Evolutionary conservation across 257 asterid species (phyloP).

Genomic region (Nicotiana tomentosiformis): DNA sequence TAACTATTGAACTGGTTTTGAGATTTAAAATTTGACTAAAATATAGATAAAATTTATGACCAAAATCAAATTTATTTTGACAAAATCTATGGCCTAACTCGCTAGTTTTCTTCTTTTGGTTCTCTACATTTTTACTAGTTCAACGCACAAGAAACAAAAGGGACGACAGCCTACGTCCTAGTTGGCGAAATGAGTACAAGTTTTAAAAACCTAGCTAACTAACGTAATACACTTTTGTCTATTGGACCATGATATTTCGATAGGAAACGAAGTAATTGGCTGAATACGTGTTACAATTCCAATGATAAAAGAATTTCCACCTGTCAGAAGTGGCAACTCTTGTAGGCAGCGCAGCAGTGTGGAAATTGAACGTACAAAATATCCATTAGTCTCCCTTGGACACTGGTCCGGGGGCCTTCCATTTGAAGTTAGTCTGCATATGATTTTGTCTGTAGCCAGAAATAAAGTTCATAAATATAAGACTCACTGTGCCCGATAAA

Average conservation of each 20-base stretch:
- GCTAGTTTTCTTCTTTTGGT: background rate
- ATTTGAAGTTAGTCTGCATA: conserved; percentile 11
- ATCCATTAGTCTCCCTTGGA: background rate
- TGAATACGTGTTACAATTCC: background rate
- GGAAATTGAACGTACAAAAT: background rate
- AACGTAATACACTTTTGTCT: too few relatives aligned
- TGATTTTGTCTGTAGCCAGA: conserved; percentile 5
- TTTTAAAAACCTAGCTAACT: background rate
- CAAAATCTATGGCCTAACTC: too few relatives aligned
- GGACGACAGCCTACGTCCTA: background rate
- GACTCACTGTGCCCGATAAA: background rate
- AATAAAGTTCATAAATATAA: background rate
- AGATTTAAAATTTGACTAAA: too few relatives aligned
- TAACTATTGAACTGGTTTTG: too few relatives aligned
- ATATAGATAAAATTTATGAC: too few relatives aligned
- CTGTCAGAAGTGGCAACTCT: background rate
- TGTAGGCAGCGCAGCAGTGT: background rate
- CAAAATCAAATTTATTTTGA: too few relatives aligned
- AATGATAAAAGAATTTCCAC: background rate
- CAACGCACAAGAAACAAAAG: background rate
- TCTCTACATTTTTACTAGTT: background rate
- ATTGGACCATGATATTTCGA: background rate
- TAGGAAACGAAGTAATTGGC: background rate
- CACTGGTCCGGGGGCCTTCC: background rate
- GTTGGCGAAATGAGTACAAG: background rate